These are phyloP conservation scores for Colletotrichum magnum DNA, from an alignment of 2,329 filamentous ascomycete species.

Conservation along the genomic window DNA sequence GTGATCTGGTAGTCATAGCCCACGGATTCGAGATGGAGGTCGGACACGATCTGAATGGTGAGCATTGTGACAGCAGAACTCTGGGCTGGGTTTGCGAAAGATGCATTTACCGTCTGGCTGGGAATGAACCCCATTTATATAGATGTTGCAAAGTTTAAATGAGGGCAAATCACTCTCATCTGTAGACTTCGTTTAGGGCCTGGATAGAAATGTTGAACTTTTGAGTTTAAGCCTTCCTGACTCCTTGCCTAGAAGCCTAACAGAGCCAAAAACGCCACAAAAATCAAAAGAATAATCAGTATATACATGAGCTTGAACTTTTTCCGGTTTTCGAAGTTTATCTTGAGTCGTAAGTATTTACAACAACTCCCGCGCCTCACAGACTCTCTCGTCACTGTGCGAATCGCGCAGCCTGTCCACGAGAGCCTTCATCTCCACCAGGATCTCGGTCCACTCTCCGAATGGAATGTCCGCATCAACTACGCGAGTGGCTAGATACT, in stretches of 20 bases:
- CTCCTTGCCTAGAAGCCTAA: too few species aligned
- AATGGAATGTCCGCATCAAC: not conserved
- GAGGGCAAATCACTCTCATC: too few species aligned
- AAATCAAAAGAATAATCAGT: too few species aligned
- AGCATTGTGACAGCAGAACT: not conserved
- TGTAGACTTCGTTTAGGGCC: too few species aligned
- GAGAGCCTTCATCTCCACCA: constrained; percentile 20
- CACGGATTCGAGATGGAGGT: constrained; percentile 69
- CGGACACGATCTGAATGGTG: constrained; percentile 65
- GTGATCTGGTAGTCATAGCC: constrained; percentile 67
- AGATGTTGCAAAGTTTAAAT: too few species aligned
- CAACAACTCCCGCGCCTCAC: not conserved
- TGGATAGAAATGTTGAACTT: too few species aligned
- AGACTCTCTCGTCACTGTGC: not conserved
- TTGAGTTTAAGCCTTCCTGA: too few species aligned
- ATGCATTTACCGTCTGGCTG: too few species aligned
- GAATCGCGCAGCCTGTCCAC: not conserved
- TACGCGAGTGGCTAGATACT: not conserved
- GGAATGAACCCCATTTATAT: too few species aligned
- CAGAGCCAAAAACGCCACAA: too few species aligned
- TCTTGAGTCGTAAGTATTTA: not conserved
- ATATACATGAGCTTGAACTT: too few species aligned
- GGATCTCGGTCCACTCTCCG: constrained; percentile 4
- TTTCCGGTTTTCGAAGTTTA: too few species aligned
- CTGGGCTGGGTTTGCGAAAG: not conserved